Percentiles rank a stretch among this genome's conserved stretches.
Evolutionary conservation across 192 early-diverging fungal species (phyloP).

Genomic region (Podila epigama): DNA sequence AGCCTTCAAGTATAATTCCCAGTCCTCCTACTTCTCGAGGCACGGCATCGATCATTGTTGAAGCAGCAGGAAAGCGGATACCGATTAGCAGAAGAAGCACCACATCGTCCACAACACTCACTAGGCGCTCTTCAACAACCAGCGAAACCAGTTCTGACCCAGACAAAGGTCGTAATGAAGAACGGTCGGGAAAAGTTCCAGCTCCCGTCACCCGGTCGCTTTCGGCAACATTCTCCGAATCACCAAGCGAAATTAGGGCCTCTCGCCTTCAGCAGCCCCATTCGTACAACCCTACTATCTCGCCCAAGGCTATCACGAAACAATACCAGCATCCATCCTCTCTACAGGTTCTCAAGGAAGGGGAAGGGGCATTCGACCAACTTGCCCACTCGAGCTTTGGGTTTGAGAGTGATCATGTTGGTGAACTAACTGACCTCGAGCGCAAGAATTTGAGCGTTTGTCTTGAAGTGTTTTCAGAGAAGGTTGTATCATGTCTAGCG

Average conservation of each 20-base stretch:
- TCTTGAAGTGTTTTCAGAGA: constrained; percentile 58
- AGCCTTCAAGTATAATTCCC: constrained; percentile 3
- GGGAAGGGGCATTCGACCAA: neutral
- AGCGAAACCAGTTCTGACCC: constrained; percentile 44
- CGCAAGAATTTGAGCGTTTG: constrained; percentile 32
- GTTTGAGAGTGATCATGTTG: constrained; percentile 3
- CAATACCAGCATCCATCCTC: neutral
- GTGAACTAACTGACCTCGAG: constrained; percentile 40
- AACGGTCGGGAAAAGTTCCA: constrained; percentile 13
- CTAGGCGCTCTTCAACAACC: constrained; percentile 13
- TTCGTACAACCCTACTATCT: neutral
- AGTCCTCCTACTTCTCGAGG: neutral
- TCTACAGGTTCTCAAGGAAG: neutral
- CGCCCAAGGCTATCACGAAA: neutral
- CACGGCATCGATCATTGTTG: constrained; percentile 6
- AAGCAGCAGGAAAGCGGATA: neutral
- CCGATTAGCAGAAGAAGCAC: constrained; percentile 15
- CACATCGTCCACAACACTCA: neutral
- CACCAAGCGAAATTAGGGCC: neutral
- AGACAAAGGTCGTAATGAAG: constrained; percentile 7
- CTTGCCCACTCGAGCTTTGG: neutral
- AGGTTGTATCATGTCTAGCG: constrained; percentile 57
- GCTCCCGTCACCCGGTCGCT: constrained; percentile 10
- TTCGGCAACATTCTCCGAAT: neutral
- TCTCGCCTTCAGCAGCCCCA: neutral